These are phyloP conservation scores for Scutellaria baicalensis DNA, from an alignment of 257 asterid genomes.

Conservation along the genomic window DNA sequence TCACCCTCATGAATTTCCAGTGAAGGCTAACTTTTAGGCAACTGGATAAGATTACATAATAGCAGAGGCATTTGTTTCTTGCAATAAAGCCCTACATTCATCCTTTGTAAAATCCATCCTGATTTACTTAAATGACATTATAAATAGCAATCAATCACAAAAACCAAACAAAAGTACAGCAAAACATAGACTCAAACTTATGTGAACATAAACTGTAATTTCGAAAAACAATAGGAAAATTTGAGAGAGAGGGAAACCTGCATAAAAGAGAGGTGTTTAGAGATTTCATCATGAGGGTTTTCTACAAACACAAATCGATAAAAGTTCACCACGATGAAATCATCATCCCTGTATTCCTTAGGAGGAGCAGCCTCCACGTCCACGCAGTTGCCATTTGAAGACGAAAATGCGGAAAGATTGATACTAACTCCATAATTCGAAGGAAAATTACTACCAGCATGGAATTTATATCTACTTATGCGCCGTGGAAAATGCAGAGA, in stretches of 20 bases:
- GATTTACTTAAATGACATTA: not conserved
- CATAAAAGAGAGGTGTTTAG: slow-evolving; percentile 76
- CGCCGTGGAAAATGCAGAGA: slow-evolving; percentile 1
- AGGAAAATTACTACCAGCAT: not conserved
- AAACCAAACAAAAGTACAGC: not conserved
- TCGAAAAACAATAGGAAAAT: not conserved
- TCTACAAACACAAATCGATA: slow-evolving; percentile 56
- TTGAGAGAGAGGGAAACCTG: slow-evolving; percentile 38
- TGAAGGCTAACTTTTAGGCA: not conserved
- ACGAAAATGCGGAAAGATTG: slow-evolving; percentile 28
- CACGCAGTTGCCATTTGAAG: slow-evolving; percentile 32
- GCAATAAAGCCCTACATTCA: slow-evolving; percentile 3
- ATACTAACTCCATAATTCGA: slow-evolving; percentile 21
- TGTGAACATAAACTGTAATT: not conserved
- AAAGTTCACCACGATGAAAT: slow-evolving; percentile 78
- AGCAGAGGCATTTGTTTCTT: not conserved
- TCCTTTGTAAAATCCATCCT: not conserved
- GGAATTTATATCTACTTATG: not conserved
- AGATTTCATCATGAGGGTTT: slow-evolving; percentile 62
- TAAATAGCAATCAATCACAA: not conserved
- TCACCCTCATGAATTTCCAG: not conserved
- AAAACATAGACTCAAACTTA: not conserved
- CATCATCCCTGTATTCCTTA: slow-evolving; percentile 28
- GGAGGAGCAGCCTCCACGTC: slow-evolving; percentile 26
- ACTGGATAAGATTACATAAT: not conserved